A percentile compares a stretch with the other conserved stretches of the same genome.
Conservation (phyloP, 2,329 filamentous ascomycete genomes). For the Aspergillus uvarum region DNA sequence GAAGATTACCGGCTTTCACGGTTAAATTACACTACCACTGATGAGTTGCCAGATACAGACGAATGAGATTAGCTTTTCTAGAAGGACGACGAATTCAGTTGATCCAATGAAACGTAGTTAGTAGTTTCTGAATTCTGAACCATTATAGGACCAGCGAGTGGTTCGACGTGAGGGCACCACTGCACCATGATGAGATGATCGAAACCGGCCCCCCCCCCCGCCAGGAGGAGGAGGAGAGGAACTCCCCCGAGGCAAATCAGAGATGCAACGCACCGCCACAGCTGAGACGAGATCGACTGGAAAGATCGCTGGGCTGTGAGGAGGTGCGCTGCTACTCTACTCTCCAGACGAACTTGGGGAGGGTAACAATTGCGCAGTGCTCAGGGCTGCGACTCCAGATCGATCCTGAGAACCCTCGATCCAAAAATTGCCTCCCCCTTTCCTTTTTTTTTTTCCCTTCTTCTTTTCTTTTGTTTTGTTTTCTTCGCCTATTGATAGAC, state of each 20-base stretch:
- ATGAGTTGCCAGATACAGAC: background rate
- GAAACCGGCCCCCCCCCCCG: background rate
- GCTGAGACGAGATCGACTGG: background rate
- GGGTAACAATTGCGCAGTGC: background rate
- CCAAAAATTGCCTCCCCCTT: slow-evolving; percentile 16
- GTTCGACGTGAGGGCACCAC: background rate
- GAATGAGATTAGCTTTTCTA: background rate
- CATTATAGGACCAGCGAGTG: background rate
- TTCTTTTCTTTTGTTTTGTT: background rate
- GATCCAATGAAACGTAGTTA: too few relatives aligned
- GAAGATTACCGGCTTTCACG: background rate
- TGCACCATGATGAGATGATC: background rate
- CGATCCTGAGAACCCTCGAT: background rate
- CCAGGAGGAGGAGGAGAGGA: background rate
- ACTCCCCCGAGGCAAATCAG: background rate
- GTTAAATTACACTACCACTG: background rate
- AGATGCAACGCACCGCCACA: background rate
- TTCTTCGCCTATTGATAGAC: background rate
- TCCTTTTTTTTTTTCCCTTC: background rate
- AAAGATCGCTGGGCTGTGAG: background rate
- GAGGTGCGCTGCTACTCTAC: background rate
- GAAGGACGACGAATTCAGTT: too few relatives aligned
- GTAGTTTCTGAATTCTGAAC: too few relatives aligned
- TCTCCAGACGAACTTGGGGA: background rate
- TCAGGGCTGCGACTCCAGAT: background rate